These are phyloP conservation scores for Botryosphaeria dothidea DNA, from an alignment of 2,329 filamentous ascomycete genomes.

Conservation along the genomic window DNA sequence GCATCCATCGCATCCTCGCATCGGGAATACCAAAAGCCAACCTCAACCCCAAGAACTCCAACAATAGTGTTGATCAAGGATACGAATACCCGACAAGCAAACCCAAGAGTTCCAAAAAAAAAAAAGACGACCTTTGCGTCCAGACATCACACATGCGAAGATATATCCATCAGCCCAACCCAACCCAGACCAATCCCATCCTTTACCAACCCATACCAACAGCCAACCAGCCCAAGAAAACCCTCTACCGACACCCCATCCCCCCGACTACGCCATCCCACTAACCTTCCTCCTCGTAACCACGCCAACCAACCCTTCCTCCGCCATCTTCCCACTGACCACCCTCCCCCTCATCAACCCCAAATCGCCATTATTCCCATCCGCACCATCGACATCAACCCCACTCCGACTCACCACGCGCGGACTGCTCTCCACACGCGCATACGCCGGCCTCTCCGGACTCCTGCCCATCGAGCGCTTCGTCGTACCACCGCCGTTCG, in stretches of 20 bases:
- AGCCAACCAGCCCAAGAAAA: not conserved
- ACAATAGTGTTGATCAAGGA: no score
- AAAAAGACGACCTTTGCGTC: not conserved
- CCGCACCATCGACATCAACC: slow-evolving; percentile 47
- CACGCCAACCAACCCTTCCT: slow-evolving; percentile 62
- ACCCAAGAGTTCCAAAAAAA: not conserved
- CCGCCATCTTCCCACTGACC: slow-evolving; percentile 72
- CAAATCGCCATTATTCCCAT: slow-evolving; percentile 37
- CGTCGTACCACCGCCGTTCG: slow-evolving; percentile 24
- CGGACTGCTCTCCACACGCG: slow-evolving; percentile 35
- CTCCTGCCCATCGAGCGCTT: slow-evolving; percentile 31
- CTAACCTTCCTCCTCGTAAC: slow-evolving; percentile 43
- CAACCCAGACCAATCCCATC: not conserved
- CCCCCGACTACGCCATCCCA: slow-evolving; percentile 28
- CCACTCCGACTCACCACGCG: slow-evolving; percentile 50
- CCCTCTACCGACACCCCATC: not conserved
- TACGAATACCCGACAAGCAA: not conserved
- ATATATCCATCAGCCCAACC: not conserved
- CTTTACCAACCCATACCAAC: no score
- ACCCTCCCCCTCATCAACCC: slow-evolving; percentile 46
- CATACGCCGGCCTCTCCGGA: slow-evolving; percentile 32
- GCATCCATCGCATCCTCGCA: no score
- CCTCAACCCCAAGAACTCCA: no score
- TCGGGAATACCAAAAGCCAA: no score
- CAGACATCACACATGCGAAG: not conserved